Evolutionary conservation across 371 early-diverging fungal species (phyloP).

Genomic region (Entomophthora muscae): DNA sequence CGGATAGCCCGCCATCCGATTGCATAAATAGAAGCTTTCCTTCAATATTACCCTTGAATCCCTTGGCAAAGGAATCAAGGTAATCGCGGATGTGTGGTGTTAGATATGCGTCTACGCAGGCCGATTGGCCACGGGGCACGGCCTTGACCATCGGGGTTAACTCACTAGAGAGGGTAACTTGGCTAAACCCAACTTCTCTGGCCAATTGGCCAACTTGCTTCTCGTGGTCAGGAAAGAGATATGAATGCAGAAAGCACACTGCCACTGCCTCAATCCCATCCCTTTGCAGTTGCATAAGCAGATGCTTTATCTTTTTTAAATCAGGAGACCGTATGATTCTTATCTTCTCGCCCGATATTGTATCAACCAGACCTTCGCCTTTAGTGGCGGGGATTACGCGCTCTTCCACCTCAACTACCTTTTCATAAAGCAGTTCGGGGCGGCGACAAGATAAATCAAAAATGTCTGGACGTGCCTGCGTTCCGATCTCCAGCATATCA

Average conservation of each 20-base stretch:
- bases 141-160: conserved; percentile 88
- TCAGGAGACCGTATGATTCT: conserved; percentile 46
- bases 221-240: conserved; percentile 81
- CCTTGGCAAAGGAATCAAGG: conserved; percentile 59
- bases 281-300: conserved; percentile 38
- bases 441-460: conserved; percentile 74
- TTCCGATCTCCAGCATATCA: conserved; percentile 45
- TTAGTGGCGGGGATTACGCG: conserved; percentile 16
- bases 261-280: conserved; percentile 70
- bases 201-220: conserved; percentile 46
- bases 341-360: conserved; percentile 77
- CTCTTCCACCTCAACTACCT: conserved; percentile 79
- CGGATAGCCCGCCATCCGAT: conserved; percentile 83
- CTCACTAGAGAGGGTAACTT: conserved; percentile 64
- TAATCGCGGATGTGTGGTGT: conserved; percentile 80
- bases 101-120: conserved; percentile 83
- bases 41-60: conserved; percentile 51
- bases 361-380: conserved; percentile 25
- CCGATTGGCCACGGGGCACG: conserved; percentile 81
- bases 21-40: conserved; percentile 89
- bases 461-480: conserved; percentile 83
- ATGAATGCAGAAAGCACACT: conserved; percentile 82
- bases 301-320: conserved; percentile 23
- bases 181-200: conserved; percentile 53
- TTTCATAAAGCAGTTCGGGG: conserved; percentile 69